A percentile compares a stretch with the other conserved stretches of the same genome.
Evolutionary conservation across 2,329 filamentous ascomycete genomes (phyloP).

Genomic region (Rachicladosporium sp.): DNA sequence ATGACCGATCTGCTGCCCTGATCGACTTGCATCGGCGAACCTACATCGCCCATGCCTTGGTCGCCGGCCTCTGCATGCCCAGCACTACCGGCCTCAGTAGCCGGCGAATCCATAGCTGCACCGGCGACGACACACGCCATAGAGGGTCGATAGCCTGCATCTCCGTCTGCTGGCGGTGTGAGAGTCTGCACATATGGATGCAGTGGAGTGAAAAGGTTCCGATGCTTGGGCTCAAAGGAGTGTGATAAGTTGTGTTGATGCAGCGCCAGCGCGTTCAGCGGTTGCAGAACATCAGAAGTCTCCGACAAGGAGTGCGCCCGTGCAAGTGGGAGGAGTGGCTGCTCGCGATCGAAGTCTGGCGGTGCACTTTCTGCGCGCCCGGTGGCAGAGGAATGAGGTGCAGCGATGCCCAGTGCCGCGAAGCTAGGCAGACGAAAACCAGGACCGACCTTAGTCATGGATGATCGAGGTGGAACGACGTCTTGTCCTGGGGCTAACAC

Average conservation of each 20-base stretch:
- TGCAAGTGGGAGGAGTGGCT: too few species aligned
- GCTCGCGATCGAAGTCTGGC: too few species aligned
- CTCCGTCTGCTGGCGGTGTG: constrained; percentile 34
- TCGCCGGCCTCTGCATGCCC: constrained; percentile 3
- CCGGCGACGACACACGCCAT: constrained; percentile 24
- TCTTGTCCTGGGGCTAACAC: constrained; percentile 15
- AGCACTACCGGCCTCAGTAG: constrained; percentile 23
- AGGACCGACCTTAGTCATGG: constrained; percentile 14
- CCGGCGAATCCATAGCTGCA: constrained; percentile 27
- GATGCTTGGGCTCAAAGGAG: too few species aligned
- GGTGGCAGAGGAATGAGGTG: too few species aligned
- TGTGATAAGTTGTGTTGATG: too few species aligned
- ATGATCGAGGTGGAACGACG: constrained; percentile 5
- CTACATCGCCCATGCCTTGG: constrained; percentile 2
- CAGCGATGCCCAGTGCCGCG: constrained; percentile 35
- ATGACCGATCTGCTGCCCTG: constrained; percentile 1
- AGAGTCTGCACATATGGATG: constrained; percentile 28
- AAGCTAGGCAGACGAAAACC: constrained; percentile 42
- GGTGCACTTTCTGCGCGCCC: too few species aligned
- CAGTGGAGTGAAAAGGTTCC: constrained; percentile 9
- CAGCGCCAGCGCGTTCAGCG: too few species aligned
- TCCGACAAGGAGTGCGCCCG: too few species aligned
- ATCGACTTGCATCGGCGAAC: constrained; percentile 3
- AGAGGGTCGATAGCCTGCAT: constrained; percentile 26
- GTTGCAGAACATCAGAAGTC: too few species aligned